phyloP scores from a whole-genome alignment of 2,329 filamentous ascomycete species.

The Trichophyton mentagrophytes region DNA sequence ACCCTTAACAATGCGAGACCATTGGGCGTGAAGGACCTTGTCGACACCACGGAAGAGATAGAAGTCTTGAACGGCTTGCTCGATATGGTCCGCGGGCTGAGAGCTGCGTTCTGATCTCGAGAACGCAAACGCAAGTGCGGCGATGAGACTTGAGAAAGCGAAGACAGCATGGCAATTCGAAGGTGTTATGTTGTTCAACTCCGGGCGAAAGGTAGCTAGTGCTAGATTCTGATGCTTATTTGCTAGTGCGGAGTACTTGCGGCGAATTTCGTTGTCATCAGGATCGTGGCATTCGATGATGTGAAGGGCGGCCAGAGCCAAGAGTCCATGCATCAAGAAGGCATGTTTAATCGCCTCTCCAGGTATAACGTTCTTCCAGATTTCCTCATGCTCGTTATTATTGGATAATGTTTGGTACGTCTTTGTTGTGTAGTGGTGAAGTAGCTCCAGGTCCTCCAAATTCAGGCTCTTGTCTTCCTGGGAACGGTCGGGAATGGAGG shows the following conservation, averaged over 20 bases:
- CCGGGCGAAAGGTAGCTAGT: constrained; percentile 18
- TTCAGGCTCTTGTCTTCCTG: constrained; percentile 14
- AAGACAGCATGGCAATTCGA: constrained; percentile 24
- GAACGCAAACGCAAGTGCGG: constrained; percentile 21
- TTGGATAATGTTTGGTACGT: constrained; percentile 21
- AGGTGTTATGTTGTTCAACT: constrained; percentile 18
- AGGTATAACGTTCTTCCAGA: constrained; percentile 17
- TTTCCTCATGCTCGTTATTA: constrained; percentile 13
- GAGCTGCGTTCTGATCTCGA: constrained; percentile 14
- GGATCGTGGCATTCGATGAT: constrained; percentile 15
- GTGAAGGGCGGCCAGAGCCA: constrained; percentile 19
- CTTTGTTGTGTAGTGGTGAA: constrained; percentile 30
- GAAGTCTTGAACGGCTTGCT: constrained; percentile 18
- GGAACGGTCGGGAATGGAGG: constrained; percentile 10
- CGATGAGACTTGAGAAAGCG: constrained; percentile 21
- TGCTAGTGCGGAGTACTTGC: constrained; percentile 19
- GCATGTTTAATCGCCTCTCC: constrained; percentile 17
- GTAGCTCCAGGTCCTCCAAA: constrained; percentile 33
- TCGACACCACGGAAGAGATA: constrained; percentile 21
- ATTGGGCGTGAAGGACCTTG: constrained; percentile 17
- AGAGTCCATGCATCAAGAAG: constrained; percentile 20
- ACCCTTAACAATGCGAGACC: constrained; percentile 16
- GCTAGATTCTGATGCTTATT: constrained; percentile 19
- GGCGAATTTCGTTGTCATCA: constrained; percentile 16
- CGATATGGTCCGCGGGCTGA: constrained; percentile 14